Conservation (phyloP, 257 asterid species). For the Petunia axillaris region DNA sequence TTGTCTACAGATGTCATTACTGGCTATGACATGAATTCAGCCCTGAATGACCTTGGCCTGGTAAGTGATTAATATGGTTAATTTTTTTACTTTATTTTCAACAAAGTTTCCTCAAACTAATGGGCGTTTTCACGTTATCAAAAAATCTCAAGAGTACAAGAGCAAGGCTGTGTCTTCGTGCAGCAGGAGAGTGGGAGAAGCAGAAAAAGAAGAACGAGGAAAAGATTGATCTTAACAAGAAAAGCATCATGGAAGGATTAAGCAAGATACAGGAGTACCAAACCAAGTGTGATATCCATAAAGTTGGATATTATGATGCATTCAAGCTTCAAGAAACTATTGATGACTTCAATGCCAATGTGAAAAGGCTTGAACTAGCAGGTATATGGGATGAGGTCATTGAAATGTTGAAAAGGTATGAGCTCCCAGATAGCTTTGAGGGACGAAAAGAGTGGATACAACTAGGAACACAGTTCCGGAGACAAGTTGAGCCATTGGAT, state of each 20-base stretch:
- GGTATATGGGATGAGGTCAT: conserved; percentile 80
- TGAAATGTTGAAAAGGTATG: conserved; percentile 73
- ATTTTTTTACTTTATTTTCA: not conserved
- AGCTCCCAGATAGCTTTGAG: conserved; percentile 88
- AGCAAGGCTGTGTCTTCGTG: conserved; percentile 82
- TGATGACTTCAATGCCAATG: conserved; percentile 65
- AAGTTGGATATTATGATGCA: conserved; percentile 78
- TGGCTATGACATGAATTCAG: conserved; percentile 43
- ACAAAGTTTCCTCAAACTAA: not conserved
- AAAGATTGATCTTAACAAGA: conserved; percentile 54
- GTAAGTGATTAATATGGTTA: conserved; percentile 37
- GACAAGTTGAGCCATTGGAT: conserved; percentile 85
- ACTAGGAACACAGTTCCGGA: conserved; percentile 65
- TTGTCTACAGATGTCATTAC: conserved; percentile 50
- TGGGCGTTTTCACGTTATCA: not conserved
- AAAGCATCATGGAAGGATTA: conserved; percentile 49
- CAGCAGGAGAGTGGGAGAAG: conserved; percentile 80
- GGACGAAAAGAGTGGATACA: conserved; percentile 73
- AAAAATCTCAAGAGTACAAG: conserved; percentile 61
- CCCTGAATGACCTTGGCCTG: conserved; percentile 74
- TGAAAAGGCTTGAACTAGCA: conserved; percentile 64
- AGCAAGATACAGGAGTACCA: conserved; percentile 66
- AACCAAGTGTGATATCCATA: conserved; percentile 63
- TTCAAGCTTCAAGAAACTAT: conserved; percentile 64
- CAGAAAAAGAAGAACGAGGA: conserved; percentile 66